These are phyloP conservation scores for Candida awuae DNA, from an alignment of 805 yeast species.

Conservation along the genomic window DNA sequence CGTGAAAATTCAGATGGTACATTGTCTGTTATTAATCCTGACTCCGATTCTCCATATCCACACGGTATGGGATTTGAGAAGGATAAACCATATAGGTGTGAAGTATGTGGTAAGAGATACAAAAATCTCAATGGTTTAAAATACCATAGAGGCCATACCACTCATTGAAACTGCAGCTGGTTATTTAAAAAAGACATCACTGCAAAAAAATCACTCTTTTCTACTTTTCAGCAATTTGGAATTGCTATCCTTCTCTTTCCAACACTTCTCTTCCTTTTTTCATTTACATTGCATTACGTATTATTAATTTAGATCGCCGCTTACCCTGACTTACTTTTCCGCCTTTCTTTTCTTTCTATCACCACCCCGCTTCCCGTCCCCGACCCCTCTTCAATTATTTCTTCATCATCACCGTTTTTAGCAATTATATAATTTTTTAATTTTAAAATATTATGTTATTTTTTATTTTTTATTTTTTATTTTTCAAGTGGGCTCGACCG, in stretches of 20 bases:
- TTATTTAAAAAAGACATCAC: not conserved
- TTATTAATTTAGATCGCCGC: not conserved
- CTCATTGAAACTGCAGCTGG: slow-evolving; percentile 48
- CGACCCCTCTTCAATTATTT: not conserved
- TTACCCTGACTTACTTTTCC: not conserved
- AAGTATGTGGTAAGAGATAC: slow-evolving; percentile 95
- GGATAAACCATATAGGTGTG: slow-evolving; percentile 97
- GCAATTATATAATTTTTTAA: no score
- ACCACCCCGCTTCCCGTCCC: not conserved
- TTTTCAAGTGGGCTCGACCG: no score
- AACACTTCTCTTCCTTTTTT: not conserved
- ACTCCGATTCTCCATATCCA: slow-evolving; percentile 77
- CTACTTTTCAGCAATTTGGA: not conserved
- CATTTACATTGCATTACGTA: no score
- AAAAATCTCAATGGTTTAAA: slow-evolving; percentile 93
- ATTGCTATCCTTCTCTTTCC: no score
- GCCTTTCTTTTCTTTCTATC: not conserved
- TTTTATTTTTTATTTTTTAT: not conserved
- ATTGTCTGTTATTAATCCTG: slow-evolving; percentile 86
- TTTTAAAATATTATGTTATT: not conserved
- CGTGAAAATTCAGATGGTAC: slow-evolving; percentile 91
- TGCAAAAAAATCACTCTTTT: not conserved
- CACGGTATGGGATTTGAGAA: slow-evolving; percentile 94
- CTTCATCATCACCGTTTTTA: no score
- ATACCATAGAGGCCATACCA: slow-evolving; percentile 97